Evolutionary conservation across 371 early-diverging fungal genomes (phyloP).

Genomic region (Zychaea mexicana): DNA sequence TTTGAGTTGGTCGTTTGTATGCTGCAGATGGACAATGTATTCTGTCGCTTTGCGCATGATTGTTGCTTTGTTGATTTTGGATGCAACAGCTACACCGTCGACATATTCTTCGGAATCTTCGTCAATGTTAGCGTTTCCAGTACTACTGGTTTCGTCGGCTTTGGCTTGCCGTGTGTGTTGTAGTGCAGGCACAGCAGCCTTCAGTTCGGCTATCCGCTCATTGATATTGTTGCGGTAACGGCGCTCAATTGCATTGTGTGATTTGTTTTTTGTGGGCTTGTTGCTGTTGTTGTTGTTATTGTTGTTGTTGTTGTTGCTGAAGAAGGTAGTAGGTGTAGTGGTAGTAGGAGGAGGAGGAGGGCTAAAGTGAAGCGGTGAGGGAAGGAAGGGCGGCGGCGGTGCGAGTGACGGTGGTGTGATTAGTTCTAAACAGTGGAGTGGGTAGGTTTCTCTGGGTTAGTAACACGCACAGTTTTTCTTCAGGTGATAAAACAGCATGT

Average conservation of each 20-base stretch:
- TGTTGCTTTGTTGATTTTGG: slow-evolving; percentile 90
- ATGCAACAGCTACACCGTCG: slow-evolving; percentile 70
- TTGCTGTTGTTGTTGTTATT: not conserved
- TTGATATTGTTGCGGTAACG: slow-evolving; percentile 95
- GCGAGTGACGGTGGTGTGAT: not conserved
- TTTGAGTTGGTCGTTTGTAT: slow-evolving; percentile 43
- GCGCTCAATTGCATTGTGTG: slow-evolving; percentile 85
- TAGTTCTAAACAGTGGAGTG: not conserved
- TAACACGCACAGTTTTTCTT: no score
- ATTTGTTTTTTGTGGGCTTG: not conserved
- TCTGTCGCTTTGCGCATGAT: slow-evolving; percentile 86
- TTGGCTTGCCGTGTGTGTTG: slow-evolving; percentile 48
- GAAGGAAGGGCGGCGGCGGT: not conserved
- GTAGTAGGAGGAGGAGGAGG: not conserved
- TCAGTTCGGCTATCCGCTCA: slow-evolving; percentile 86
- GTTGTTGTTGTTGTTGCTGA: not conserved
- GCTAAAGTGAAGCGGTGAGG: not conserved
- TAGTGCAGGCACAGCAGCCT: slow-evolving; percentile 84
- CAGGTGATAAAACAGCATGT: no score
- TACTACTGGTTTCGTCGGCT: slow-evolving; percentile 40
- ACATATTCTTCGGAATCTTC: slow-evolving; percentile 67
- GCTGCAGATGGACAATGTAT: slow-evolving; percentile 73
- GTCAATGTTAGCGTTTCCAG: slow-evolving; percentile 32
- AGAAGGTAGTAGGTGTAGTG: not conserved
- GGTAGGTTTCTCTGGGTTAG: not conserved